Evolutionary conservation across 2,329 filamentous ascomycete species (phyloP), one percentile per base, ranked within the genome.

Genomic region (Penicillium hesseltinei): DNA sequence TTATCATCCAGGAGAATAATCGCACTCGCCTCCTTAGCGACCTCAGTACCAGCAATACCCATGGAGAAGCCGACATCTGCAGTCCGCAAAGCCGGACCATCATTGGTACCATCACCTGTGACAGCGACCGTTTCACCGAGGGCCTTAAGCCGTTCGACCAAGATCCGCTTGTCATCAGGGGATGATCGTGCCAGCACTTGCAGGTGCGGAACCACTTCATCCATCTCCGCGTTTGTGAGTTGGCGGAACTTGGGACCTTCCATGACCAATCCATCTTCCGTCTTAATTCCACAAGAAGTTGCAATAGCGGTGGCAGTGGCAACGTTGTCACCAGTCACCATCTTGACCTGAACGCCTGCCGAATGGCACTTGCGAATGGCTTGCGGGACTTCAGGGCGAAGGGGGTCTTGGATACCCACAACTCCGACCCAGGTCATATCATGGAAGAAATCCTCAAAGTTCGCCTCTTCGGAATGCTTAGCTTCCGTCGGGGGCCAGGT

Each of bases 401-500:
- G 82, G 35, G 88, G 88, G 71, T 91, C 88, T 69, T 90, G 87
- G 67, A 91, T 91, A 64, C 88, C 88, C 48, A 89, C 86, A 40
- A 90, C 78, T 19, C 86, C 85, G 62, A 91, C 76, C 77, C 91
- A 89, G 5, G 83, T 86, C 84, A 93, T 90, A 53, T 89, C 81
- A 51, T 82, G 81, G 72, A 91, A 89, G 2, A 92, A 72, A 57
- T 86, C 83, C 17, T 87, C 83, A 58, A 92, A 89, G 5, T 86
- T 78, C 19, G 84, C 86, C 57, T 89, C 86, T 60, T 88, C 84
- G 33, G 81, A 72, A 31, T 74, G 80, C 42, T 78, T 79, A n/a
- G 79, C 81, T 21, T 81, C 79, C 39, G 72, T 76, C 2, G 86
- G 87, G 27, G 90, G 89, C 82, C 87, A 89, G 57, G 78, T 80